Percentiles rank a stretch among this genome's conserved stretches.
Conservation (phyloP, 257 asterid species). For the Cynanchum wilfordii region DNA sequence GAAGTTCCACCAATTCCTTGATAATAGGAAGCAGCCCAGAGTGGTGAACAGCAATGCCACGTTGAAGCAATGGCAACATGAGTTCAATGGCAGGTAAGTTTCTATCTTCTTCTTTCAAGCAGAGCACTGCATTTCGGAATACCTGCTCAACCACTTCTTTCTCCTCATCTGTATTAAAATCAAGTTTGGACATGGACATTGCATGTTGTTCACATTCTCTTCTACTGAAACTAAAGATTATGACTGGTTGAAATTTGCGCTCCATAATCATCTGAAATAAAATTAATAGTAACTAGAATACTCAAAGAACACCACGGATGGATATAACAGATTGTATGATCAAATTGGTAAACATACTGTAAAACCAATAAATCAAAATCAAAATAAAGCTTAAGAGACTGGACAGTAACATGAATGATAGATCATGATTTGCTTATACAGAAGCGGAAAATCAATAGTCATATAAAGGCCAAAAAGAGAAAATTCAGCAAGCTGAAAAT, state of each 20-base stretch:
- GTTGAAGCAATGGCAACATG: slow-evolving; percentile 92
- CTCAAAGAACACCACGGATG: background rate
- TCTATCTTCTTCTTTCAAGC: slow-evolving; percentile 92
- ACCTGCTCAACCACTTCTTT: slow-evolving; percentile 84
- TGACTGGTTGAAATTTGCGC: slow-evolving; percentile 92
- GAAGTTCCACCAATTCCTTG: slow-evolving; percentile 96
- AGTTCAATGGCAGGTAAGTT: slow-evolving; percentile 89
- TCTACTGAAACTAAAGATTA: slow-evolving; percentile 94
- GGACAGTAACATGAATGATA: background rate
- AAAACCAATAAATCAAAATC: background rate
- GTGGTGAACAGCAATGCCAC: slow-evolving; percentile 99
- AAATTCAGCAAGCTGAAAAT: slow-evolving; percentile 1
- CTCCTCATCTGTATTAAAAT: slow-evolving; percentile 81
- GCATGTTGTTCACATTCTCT: slow-evolving; percentile 99
- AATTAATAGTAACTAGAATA: slow-evolving; percentile 13
- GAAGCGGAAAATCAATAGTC: background rate
- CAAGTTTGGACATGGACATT: slow-evolving; percentile 96
- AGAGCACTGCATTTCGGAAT: slow-evolving; percentile 67
- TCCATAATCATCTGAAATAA: slow-evolving; percentile 90
- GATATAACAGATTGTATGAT: background rate
- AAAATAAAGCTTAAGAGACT: background rate
- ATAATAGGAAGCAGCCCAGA: slow-evolving; percentile 95
- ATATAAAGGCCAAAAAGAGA: background rate
- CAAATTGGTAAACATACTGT: background rate
- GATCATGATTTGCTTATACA: background rate